Evolutionary conservation across 2,329 filamentous ascomycete genomes (phyloP), one percentile per base, ranked within the genome.

Genomic region (Ceratocystis lukuohia): DNA sequence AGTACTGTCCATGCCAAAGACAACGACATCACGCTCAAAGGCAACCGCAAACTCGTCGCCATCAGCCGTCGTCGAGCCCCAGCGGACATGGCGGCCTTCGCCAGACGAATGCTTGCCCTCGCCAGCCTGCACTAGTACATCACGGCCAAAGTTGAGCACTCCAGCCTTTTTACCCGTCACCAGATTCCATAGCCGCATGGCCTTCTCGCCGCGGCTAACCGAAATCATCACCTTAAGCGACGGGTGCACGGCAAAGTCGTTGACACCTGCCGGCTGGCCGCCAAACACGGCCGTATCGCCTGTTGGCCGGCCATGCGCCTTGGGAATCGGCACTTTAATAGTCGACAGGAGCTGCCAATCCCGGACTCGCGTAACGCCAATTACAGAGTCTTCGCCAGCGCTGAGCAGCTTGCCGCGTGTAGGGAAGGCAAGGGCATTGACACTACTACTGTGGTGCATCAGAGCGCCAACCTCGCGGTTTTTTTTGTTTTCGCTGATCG

Each of bases 141-240:
- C 83, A 67, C 83, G 81, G 70, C 83, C 83, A 74, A 97, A 97
- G 74, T 89, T 94, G 71, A 99, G 78, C 64, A 96, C 92, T 37
- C 92, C 91, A 0, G 92, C 92, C 78, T 96, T 96, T 78, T 93
- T 96, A 17, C 92, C 94, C 2, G 93, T 97, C 70, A 97, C 91
- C 69, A 99, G 75, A 73, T 99, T 97, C 94, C 94, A 99, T 70
- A 97, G 76, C 70, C 94, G 81, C 89, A 99, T 95, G 72, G 87
- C 91, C 70, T 85, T 86, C 78, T 99, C 94, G 70, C 91, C 91
- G 72, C 88, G 90, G 70, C 90, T 88, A 7, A 97, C 91, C 71
- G 85, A 95, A 68, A 99, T 85, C 89, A 97, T 96, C 63, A 99
- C 80, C 77, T 96, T 97, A 83, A 96, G 90, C 74, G 89, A 95